Conservation (phyloP, 768 basidiomycete species). For the Lentinula boryana region DNA sequence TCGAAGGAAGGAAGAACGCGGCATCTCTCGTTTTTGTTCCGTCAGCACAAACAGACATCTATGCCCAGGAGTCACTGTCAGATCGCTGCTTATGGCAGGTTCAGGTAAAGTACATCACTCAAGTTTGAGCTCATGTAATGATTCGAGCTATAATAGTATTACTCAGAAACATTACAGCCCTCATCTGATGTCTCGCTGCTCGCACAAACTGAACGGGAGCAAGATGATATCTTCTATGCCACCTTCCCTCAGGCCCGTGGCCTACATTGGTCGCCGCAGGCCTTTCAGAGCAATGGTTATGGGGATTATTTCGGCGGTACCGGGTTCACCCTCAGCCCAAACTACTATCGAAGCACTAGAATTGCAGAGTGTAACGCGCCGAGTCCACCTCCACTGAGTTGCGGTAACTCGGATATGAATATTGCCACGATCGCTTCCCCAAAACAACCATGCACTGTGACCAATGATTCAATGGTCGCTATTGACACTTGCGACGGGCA, state of each 20-base stretch:
- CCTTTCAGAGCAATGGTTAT: constrained; percentile 6
- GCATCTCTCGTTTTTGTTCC: background rate
- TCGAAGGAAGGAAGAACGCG: background rate
- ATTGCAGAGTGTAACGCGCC: background rate
- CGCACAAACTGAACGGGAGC: constrained; percentile 27
- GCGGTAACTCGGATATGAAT: background rate
- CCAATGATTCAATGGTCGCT: background rate
- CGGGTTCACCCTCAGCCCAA: constrained; percentile 7
- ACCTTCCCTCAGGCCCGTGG: constrained; percentile 29
- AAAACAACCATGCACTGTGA: background rate
- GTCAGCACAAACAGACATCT: background rate
- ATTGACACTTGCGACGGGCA: background rate
- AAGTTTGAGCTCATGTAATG: background rate
- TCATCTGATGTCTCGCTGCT: constrained; percentile 17
- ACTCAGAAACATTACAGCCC: constrained; percentile 5
- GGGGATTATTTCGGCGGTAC: constrained; percentile 11
- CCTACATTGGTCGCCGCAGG: constrained; percentile 10
- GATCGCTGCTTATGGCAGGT: background rate
- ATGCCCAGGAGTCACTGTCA: background rate
- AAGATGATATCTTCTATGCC: constrained; percentile 33
- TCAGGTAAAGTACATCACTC: background rate
- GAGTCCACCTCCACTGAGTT: background rate
- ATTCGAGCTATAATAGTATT: constrained; percentile 7
- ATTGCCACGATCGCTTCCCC: background rate
- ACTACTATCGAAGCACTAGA: background rate